Conservation (phyloP, 2,329 filamentous ascomycete genomes). For the Alternaria triticimaculans region DNA sequence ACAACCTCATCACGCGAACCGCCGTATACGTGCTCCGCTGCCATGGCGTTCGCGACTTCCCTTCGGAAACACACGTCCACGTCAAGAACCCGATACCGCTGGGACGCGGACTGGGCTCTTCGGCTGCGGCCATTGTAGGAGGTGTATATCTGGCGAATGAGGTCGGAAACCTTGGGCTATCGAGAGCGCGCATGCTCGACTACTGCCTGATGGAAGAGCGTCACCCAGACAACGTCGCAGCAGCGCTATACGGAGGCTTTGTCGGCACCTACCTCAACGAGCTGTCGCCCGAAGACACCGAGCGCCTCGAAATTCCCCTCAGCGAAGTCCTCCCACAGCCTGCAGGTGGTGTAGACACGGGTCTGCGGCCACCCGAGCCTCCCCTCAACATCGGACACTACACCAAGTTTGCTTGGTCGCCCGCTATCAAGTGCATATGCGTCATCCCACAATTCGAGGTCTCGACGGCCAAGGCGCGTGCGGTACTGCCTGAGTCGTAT, state of each 20-base stretch:
- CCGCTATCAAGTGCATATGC: conserved; percentile 94
- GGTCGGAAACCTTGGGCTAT: conserved; percentile 78
- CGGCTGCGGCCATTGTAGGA: conserved; percentile 91
- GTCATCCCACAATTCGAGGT: conserved; percentile 97
- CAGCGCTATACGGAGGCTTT: conserved; percentile 93
- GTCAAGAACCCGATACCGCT: conserved; percentile 96
- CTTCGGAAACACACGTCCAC: conserved; percentile 83
- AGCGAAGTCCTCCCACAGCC: conserved; percentile 91
- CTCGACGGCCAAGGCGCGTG: conserved; percentile 87
- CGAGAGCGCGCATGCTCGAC: conserved; percentile 84
- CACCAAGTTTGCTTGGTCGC: conserved; percentile 92
- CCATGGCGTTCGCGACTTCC: conserved; percentile 85
- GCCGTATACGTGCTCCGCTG: conserved; percentile 94
- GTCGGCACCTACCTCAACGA: conserved; percentile 97
- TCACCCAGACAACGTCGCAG: conserved; percentile 71
- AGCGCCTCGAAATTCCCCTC: conserved; percentile 89
- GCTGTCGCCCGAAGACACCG: conserved; percentile 84
- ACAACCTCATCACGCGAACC: conserved; percentile 92
- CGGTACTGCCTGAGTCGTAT: conserved; percentile 82
- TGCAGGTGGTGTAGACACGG: conserved; percentile 89
- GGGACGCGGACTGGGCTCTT: conserved; percentile 91
- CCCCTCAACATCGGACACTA: conserved; percentile 93
- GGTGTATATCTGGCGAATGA: conserved; percentile 93
- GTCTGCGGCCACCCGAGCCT: conserved; percentile 84
- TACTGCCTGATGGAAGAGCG: conserved; percentile 92